Evolutionary conservation across 2,329 filamentous ascomycete species (phyloP), one percentile per base, ranked within the genome.

Genomic region (Beauveria asiatica): DNA sequence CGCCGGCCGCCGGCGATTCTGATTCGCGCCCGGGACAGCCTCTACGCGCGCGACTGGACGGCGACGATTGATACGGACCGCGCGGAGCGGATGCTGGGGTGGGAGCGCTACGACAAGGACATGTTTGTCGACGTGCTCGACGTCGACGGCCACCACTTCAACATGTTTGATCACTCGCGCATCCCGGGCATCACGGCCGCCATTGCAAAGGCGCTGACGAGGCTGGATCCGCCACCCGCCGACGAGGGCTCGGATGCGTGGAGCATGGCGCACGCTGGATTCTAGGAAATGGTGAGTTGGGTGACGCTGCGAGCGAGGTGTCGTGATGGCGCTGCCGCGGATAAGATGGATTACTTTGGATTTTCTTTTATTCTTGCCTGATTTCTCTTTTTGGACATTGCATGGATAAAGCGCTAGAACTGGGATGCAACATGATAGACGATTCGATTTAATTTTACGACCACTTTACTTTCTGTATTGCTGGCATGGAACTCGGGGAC

Each of bases 61-160:
- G 62, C 67, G 1, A 66, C 67, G 39, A 72, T 83, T 10, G 81
- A 84, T 60, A 61, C 75, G n/a, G 65, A 72, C 23, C 75, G 81
- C 0, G 62, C 68, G 0, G 75, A 79, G 17, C 13, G 64, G 2
- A 65, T 69, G 55, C 70, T 84, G 1, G 80, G 80, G 10, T 84
- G 81, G 81, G 76, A 75, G 2, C 54, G 63, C 9, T 81, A 84
- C 49, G 70, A 75, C 23, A 70, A 71, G 30, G 68, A 69, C 23
- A 72, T 82, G 65, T 74, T 84, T 11, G 67, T 69, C 27, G 67
- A 74, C 13, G 72, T 81, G 1, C 62, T 81, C n/a, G 75, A 80
- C 11, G 71, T 83, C 2, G 72, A 79, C 0, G 80, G 81, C 0
- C 74, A 83, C 60, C 81, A 84, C 63, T 84, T 79, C 62, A 74